Conservation (phyloP, 176 grass and related monocot genomes). For the Rhynchospora tenuis region DNA sequence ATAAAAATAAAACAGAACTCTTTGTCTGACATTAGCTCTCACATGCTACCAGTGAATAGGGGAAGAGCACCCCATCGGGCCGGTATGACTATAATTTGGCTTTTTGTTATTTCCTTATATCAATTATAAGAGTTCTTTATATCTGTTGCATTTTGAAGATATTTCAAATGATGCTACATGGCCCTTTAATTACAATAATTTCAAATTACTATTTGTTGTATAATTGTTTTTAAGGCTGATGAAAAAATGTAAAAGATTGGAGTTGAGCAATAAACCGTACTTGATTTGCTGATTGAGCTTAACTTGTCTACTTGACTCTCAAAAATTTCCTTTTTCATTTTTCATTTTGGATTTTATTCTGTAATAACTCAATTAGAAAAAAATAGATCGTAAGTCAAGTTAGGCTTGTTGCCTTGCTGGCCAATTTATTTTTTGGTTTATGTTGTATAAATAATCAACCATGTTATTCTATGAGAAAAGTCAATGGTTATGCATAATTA, state of each 20-base stretch:
- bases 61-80: conserved; percentile 46
- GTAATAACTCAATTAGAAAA: background rate
- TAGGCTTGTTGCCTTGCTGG: conserved; percentile 1
- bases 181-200: conserved; percentile 11
- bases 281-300: background rate
- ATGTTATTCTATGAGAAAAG: background rate
- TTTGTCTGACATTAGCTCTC: conserved; percentile 37
- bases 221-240: background rate
- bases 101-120: conserved; percentile 34
- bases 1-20: background rate
- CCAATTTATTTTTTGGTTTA: background rate
- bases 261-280: background rate
- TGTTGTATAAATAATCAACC: background rate
- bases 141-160: conserved; percentile 19
- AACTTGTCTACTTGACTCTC: background rate
- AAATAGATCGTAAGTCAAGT: background rate
- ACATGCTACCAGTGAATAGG: conserved; percentile 78
- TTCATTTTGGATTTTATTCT: background rate
- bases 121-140: conserved; percentile 27
- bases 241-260: background rate
- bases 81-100: conserved; percentile 48
- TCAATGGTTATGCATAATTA: background rate
- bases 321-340: background rate
- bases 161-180: background rate
- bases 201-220: conserved; percentile 8